Base-by-base conservation (phyloP, 1,139 yeast genomes). In the Chernovozyma sophiae-reginae region DNA sequence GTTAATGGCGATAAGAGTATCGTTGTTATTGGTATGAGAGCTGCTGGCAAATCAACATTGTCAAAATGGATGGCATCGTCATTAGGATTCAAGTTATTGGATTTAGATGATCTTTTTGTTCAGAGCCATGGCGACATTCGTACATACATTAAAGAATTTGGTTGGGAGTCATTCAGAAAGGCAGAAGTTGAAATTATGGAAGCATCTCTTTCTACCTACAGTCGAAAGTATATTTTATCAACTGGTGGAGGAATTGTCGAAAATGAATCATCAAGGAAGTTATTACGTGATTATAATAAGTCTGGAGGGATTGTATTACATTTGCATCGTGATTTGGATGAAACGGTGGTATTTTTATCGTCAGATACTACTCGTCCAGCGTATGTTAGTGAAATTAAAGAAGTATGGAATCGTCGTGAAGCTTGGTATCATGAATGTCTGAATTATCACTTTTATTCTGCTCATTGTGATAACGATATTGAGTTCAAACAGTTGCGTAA, bases 161-260 rank as follows among this genome's bases (percentile, higher is more conserved):
- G 97, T 4, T 94, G 98, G 98, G 92, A 80, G 17, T 74, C 67
- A 28, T 94, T 94, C 73, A 79, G 99, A 43, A 65, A 60, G 30
- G 62, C 70, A 40, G 99, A 94, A 58, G 61, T 81, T 3, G 63
- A 61, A 29, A 62, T 85, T 31, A 77, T 86, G 41, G 59, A 72
- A 34, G 75, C 77, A 32, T 66, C 73, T 26, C 53, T 87, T 32
- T 46, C 53, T 1, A 59, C 68, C 23, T 65, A 72, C 48, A 66
- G 79, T 4, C 57, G 62, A 3, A 86, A 85, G 3, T 71, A 79
- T 50, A 85, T 92, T 25, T 72, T 89, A 37, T 86, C 98, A 1
- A 86, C 97, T 38, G 99, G 99, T 25, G 99, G 99, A 30, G 99
- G 99, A 6, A 73, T 94, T 45, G 96, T 92, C 25, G 98, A 92